Percentiles rank a stretch among this genome's conserved stretches.
These are phyloP conservation scores for Cynara cardunculus DNA, from an alignment of 129 eudicot species.

Conservation along the genomic window DNA sequence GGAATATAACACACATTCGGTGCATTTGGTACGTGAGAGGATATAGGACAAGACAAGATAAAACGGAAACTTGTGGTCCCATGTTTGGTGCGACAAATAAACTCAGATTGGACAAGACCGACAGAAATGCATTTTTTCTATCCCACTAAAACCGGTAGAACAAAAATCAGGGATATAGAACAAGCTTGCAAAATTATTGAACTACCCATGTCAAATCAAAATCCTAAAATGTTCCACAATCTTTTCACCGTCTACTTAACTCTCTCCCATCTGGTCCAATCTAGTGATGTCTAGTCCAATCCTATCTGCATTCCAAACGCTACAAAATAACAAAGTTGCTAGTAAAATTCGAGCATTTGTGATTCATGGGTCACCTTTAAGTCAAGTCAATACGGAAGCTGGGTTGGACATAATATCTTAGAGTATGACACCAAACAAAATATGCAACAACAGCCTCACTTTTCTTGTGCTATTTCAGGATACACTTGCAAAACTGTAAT, in stretches of 20 bases:
- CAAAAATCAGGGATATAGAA: neutral
- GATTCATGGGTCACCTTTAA: too few relatives aligned
- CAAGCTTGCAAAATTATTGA: neutral
- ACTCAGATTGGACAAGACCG: neutral
- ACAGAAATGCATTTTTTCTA: neutral
- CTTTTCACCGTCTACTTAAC: too few relatives aligned
- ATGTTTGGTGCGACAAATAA: too few relatives aligned
- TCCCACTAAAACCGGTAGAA: neutral
- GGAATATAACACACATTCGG: neutral
- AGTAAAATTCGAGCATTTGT: neutral
- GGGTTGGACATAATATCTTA: neutral
- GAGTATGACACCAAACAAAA: too few relatives aligned
- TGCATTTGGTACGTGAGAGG: neutral
- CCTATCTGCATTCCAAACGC: too few relatives aligned
- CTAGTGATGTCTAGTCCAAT: too few relatives aligned
- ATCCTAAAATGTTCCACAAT: neutral
- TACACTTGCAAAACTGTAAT: neutral
- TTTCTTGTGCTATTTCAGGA: too few relatives aligned
- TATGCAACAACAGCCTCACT: too few relatives aligned
- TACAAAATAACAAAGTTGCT: neutral
- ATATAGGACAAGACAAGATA: neutral
- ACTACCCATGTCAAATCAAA: neutral
- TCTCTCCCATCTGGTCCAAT: too few relatives aligned
- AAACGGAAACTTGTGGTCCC: neutral
- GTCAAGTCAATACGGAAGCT: neutral